Evolutionary conservation across 2,329 filamentous ascomycete species (phyloP).

Genomic region (Ophiostoma ips): DNA sequence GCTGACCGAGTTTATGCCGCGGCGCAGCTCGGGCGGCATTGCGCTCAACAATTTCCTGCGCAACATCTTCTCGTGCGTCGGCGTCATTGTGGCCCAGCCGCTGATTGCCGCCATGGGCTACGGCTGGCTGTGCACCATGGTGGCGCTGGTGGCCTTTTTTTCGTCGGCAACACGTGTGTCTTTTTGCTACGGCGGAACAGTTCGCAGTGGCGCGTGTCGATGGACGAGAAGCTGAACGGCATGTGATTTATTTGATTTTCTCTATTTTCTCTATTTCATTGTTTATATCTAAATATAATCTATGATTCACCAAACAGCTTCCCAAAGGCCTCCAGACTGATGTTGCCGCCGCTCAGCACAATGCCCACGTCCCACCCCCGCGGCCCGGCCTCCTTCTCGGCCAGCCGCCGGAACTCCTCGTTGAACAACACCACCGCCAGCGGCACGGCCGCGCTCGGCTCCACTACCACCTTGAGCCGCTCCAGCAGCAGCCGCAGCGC

Average conservation of each 20-base stretch:
- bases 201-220: slow-evolving; percentile 46
- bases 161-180: slow-evolving; percentile 43
- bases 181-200: slow-evolving; percentile 47
- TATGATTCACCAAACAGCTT: slow-evolving; percentile 28
- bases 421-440: slow-evolving; percentile 73
- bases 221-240: slow-evolving; percentile 34
- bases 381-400: slow-evolving; percentile 55
- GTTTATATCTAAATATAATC: not conserved
- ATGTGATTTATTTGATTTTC: not conserved
- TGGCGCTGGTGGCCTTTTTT: slow-evolving; percentile 41
- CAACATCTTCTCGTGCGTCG: slow-evolving; percentile 65
- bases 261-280: not conserved
- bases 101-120: slow-evolving; percentile 57
- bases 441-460: slow-evolving; percentile 76
- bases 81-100: slow-evolving; percentile 54
- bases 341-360: slow-evolving; percentile 47
- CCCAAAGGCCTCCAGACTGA: slow-evolving; percentile 38
- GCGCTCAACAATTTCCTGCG: slow-evolving; percentile 71
- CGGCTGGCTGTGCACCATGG: slow-evolving; percentile 59
- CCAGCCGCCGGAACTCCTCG: slow-evolving; percentile 62
- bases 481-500: slow-evolving; percentile 71
- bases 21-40: slow-evolving; percentile 55
- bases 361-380: slow-evolving; percentile 59
- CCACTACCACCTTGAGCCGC: slow-evolving; percentile 78
- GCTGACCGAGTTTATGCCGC: slow-evolving; percentile 73